Conservation (phyloP, 257 asterid species). For the Haberlea rhodopensis region DNA sequence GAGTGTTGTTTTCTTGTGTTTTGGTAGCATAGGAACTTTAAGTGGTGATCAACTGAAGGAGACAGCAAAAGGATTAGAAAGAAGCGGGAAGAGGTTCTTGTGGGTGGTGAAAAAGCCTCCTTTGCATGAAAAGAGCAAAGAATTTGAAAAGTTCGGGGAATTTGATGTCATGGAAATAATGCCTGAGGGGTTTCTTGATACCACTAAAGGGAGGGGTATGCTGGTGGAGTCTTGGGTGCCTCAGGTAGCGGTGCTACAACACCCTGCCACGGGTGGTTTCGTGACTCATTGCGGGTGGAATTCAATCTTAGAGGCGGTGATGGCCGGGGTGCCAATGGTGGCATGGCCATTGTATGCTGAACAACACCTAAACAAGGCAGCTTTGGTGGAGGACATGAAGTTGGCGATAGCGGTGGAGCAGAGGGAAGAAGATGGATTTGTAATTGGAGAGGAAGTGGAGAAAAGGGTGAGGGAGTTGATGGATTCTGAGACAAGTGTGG, state of each 20-base stretch:
- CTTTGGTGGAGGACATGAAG: constrained; percentile 1
- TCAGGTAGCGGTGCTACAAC: constrained; percentile 13
- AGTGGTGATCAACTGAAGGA: constrained; percentile 7
- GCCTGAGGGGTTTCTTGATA: constrained; percentile 17
- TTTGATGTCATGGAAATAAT: neutral
- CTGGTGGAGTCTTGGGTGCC: constrained; percentile 21
- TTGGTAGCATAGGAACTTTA: constrained; percentile 20
- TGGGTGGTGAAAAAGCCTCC: constrained; percentile 21
- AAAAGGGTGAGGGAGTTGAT: constrained; percentile 7
- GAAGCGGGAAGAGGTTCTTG: constrained; percentile 11
- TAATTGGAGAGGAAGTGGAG: neutral
- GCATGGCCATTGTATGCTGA: constrained; percentile 23
- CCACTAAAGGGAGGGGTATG: constrained; percentile 16
- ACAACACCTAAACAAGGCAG: neutral
- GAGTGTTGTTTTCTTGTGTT: constrained; percentile 11
- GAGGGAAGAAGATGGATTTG: constrained; percentile 2
- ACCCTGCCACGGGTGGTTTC: constrained; percentile 10
- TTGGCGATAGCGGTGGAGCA: constrained; percentile 1
- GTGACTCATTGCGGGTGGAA: constrained; percentile 25
- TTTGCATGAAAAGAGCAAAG: neutral
- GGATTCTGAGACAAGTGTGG: neutral
- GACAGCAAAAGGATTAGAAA: constrained; percentile 22
- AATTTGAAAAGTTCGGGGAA: neutral
- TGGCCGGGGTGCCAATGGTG: constrained; percentile 20
- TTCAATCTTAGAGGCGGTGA: constrained; percentile 13